Evolutionary conservation across 495 filamentous ascomycete genomes (phyloP), one percentile per base, ranked within the genome.

Genomic region (Tuber borchii): DNA sequence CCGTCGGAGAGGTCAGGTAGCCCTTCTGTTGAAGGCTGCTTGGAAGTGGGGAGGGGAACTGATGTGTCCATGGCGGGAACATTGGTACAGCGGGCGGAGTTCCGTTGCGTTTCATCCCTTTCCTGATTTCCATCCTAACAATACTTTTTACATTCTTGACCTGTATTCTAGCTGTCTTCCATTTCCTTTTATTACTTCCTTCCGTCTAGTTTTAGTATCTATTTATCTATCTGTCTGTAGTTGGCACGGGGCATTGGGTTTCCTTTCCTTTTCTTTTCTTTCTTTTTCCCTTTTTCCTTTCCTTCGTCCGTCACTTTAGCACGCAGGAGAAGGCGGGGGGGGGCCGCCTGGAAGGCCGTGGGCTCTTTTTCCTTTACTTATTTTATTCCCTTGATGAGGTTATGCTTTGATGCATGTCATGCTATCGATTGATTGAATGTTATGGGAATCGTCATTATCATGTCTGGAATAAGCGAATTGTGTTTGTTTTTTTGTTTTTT

Each of bases 351-450:
- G 56, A 65, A 34, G 56, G 56, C 31, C 56, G 26, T 65, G 56
- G 56, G 12, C 17, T 65, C 31, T 34, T 34, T 26, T 7, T 10
- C 4, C 17, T 1, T 9, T 65, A 3, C 17, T 2, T 3, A 31
- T 31, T 61, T 61, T 65, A 65, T 65, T 65, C 14, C 56, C 56
- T 17, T 65, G 26, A 65, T 26, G 56, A 65, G 56, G 56, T 65
- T 65, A 65, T 65, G 56, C 56, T 34, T 65, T 61, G 26, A 61
- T 61, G 51, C 51, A 61, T 61, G 51, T 61, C 34, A 65, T 65
- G 56, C 56, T 65, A 65, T 65, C 56, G 12, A 65, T 65, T 31
- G 56, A 65, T 34, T 65, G 26, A 65, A 65, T 65, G 56, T 65
- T 65, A 65, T 34, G 56, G 56, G 56, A 65, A 65, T 65, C 31